phyloP scores from a whole-genome alignment of 306 rosid species.

The Malus asiatica region DNA sequence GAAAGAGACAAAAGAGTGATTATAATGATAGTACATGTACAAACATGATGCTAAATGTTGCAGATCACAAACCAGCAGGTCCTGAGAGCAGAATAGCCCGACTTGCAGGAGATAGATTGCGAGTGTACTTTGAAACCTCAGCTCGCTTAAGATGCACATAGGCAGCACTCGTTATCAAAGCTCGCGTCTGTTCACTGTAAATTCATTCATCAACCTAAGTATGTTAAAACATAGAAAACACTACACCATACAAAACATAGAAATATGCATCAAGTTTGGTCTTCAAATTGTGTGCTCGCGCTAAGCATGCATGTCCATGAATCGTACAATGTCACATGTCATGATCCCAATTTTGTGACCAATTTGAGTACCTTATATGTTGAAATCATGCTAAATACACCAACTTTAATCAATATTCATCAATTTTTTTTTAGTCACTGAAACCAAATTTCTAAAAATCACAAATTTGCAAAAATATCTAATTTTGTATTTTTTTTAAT shows the following conservation, averaged over 20 bases:
- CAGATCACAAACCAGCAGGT: slow-evolving; percentile 59
- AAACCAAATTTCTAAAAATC: too few relatives aligned
- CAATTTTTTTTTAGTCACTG: too few relatives aligned
- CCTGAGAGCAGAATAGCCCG: slow-evolving; percentile 90
- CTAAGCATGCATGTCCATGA: too few relatives aligned
- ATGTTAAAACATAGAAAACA: not conserved
- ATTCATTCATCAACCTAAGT: not conserved
- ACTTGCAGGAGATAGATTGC: slow-evolving; percentile 96
- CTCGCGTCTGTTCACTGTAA: slow-evolving; percentile 82
- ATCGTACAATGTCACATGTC: not conserved
- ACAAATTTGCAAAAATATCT: too few relatives aligned
- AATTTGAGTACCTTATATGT: not conserved
- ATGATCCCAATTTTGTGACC: not conserved
- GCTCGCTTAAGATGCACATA: slow-evolving; percentile 85
- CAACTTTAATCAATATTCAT: not conserved
- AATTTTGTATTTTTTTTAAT: too few relatives aligned
- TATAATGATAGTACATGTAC: not conserved
- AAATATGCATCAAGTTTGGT: not conserved
- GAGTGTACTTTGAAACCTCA: slow-evolving; percentile 74
- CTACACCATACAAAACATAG: not conserved
- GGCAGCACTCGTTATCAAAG: slow-evolving; percentile 85
- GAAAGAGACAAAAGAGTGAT: not conserved
- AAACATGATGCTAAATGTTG: not conserved
- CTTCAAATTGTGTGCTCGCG: not conserved
- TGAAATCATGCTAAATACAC: not conserved